Conservation (phyloP, 129 eudicot species). For the Saussurea involucrata region DNA sequence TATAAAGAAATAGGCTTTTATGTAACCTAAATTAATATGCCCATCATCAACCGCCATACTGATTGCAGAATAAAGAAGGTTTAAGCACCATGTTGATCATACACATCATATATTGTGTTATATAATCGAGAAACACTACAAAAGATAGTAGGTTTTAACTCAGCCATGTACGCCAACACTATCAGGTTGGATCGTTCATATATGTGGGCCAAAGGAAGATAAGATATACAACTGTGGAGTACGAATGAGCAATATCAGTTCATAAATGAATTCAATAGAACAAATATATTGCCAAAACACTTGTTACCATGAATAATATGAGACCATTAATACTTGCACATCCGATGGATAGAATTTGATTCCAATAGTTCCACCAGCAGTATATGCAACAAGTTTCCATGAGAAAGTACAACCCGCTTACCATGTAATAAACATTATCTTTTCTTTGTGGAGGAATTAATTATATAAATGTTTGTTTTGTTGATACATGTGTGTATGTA, state of each 20-base stretch:
- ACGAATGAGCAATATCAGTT: not conserved
- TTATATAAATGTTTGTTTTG: no score
- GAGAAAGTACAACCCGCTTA: constrained; percentile 74
- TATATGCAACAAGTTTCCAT: constrained; percentile 69
- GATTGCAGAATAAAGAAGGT: not conserved
- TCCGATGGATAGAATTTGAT: constrained; percentile 59
- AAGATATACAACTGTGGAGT: constrained; percentile 61
- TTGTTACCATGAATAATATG: not conserved
- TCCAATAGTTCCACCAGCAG: constrained; percentile 50
- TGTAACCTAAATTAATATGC: no score
- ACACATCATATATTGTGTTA: constrained; percentile 77
- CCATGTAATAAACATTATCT: not conserved
- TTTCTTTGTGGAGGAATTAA: no score
- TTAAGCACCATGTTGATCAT: not conserved
- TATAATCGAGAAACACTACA: constrained; percentile 86
- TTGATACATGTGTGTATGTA: no score
- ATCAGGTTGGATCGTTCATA: constrained; percentile 65
- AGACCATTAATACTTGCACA: constrained; percentile 45
- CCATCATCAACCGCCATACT: no score
- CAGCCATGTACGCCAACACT: constrained; percentile 48
- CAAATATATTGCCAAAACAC: no score
- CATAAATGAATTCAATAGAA: constrained; percentile 5
- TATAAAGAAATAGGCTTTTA: no score
- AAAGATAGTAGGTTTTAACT: constrained; percentile 68
- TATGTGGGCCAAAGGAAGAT: constrained; percentile 89